Conservation (phyloP, 2,329 filamentous ascomycete species). For the Alternaria ventricosa region DNA sequence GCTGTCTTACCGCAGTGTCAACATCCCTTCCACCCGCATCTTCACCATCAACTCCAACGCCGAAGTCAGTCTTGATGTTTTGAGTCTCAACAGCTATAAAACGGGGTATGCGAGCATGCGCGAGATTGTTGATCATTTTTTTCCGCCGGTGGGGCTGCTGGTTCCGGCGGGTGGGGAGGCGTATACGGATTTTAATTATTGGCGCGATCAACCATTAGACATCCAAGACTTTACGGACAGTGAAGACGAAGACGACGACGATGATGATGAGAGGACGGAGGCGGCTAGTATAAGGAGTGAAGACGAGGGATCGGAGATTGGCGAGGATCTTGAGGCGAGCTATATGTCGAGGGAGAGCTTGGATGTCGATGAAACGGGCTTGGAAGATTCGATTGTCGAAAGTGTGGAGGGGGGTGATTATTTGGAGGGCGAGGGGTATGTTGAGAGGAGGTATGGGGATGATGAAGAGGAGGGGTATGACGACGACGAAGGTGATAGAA, state of each 20-base stretch:
- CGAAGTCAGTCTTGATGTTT: slow-evolving; percentile 87
- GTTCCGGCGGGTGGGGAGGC: slow-evolving; percentile 90
- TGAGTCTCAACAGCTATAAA: slow-evolving; percentile 92
- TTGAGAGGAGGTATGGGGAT: slow-evolving; percentile 31
- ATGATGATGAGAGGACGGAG: slow-evolving; percentile 54
- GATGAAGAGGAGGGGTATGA: slow-evolving; percentile 29
- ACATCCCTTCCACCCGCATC: slow-evolving; percentile 91
- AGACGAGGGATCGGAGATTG: slow-evolving; percentile 56
- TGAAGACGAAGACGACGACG: slow-evolving; percentile 55
- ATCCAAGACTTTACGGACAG: slow-evolving; percentile 88
- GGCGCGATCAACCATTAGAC: slow-evolving; percentile 84
- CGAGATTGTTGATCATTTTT: slow-evolving; percentile 97
- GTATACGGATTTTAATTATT: slow-evolving; percentile 97
- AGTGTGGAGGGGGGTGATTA: slow-evolving; percentile 54
- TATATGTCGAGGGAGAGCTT: slow-evolving; percentile 62
- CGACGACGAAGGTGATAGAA: slow-evolving; percentile 30
- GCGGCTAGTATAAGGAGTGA: slow-evolving; percentile 55
- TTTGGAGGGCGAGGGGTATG: slow-evolving; percentile 29
- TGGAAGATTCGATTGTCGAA: slow-evolving; percentile 59
- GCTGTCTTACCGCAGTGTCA: slow-evolving; percentile 92
- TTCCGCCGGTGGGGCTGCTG: slow-evolving; percentile 86
- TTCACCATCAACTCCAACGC: slow-evolving; percentile 99
- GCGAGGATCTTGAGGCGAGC: slow-evolving; percentile 61
- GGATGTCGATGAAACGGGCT: slow-evolving; percentile 54
- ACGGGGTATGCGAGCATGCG: slow-evolving; percentile 97